Evolutionary conservation across 139 green algal genomes (phyloP).

Genomic region (Chlorella ohadii): DNA sequence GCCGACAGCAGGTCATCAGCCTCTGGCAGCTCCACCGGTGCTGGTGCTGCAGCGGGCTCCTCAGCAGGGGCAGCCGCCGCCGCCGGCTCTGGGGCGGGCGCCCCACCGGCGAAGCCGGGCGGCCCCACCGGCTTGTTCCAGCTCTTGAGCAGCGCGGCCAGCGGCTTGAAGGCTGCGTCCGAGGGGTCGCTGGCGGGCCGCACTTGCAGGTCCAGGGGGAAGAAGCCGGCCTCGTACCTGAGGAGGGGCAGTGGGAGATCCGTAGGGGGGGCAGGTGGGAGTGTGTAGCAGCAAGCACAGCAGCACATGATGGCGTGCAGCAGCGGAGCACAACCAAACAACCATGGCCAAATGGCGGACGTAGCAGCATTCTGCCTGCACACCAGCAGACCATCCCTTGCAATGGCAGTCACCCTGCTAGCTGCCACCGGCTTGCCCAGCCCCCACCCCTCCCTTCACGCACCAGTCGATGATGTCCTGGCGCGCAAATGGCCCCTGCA

Average conservation of each 20-base stretch:
- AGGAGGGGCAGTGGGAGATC: no score
- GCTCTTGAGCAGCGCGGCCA: conserved; percentile 58
- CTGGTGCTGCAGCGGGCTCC: background rate
- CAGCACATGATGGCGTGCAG: no score
- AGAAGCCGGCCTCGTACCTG: conserved; percentile 74
- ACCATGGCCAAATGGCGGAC: no score
- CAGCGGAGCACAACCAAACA: no score
- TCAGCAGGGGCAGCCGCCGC: background rate
- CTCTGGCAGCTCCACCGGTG: conserved; percentile 12
- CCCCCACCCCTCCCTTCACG: background rate
- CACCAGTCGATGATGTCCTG: conserved; percentile 88
- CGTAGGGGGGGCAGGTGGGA: background rate
- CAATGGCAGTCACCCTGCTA: no score
- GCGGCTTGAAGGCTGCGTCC: conserved; percentile 55
- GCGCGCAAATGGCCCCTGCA: conserved; percentile 83
- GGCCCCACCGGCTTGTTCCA: conserved; percentile 53
- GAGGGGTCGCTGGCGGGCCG: conserved; percentile 30
- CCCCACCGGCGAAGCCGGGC: conserved; percentile 31
- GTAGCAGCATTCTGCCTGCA: no score
- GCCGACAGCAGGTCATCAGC: conserved; percentile 24
- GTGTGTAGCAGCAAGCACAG: background rate
- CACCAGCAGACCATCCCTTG: no score
- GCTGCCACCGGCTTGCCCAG: no score
- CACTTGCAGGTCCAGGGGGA: conserved; percentile 79
- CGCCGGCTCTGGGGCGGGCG: conserved; percentile 1